Base-by-base conservation (phyloP, 192 early-diverging fungal species). In the Backusella tarrabulga region DNA sequence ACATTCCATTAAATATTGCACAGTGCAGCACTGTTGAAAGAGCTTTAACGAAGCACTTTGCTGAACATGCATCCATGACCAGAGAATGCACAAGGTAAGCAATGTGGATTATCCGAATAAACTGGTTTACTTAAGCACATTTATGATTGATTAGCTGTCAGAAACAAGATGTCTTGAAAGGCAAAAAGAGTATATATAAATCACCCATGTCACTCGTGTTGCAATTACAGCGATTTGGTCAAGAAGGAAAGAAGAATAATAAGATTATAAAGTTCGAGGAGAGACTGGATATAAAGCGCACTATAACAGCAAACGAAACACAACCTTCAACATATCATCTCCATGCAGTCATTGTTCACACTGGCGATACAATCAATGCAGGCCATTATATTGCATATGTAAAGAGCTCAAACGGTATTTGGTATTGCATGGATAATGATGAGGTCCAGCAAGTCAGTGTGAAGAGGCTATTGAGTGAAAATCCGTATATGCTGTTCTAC, bases 381-480 rank as follows among this genome's bases (percentile, higher is more conserved):
- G 95, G 96, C 17, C 95, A 95, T 80, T 97, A 95, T 82, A 92
- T 88, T 72, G 89, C 90, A 40, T 97, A 88, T 82, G 90, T 95
- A 46, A 92, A 92, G 79, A 87, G 91, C 9, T 86, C 93, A 1
- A 89, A 91, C 35, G 94, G 93, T 12, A 83, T 88, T 7, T 97
- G 94, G 94, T 93, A 93, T 71, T 88, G 90, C 42, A 91, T 94
- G 87, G 89, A 96, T 77, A 93, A 95, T 79, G 87, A 87, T 8
- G 52, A 60, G 15, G 94, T 97, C 6, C 83, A 85, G 26, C 90
- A 92, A 76, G 93, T 94, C 54, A 92, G 90, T 73, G 79, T 89
- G 35, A 83, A 86, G 41, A 90, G 90, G 7, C 91, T 97, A 0
- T 84, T 95, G 12, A 78, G 79, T 12, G 90, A 94, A 79, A 83